Evolutionary conservation across 129 eudicot species (phyloP).

Genomic region (Centrapalus pauciflorus): DNA sequence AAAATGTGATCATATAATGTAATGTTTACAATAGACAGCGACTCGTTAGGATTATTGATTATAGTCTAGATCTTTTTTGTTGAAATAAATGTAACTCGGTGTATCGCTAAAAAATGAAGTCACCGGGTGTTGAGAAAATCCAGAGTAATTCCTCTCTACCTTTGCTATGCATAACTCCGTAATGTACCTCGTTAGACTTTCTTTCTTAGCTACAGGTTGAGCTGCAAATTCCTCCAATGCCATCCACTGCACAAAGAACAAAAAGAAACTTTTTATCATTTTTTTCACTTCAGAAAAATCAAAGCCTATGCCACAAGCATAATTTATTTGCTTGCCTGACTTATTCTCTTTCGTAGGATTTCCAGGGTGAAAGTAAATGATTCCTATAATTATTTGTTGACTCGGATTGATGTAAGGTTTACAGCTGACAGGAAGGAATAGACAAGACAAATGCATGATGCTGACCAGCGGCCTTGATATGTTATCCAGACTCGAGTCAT

Average conservation of each 20-base stretch:
- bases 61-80: slow-evolving; percentile 29
- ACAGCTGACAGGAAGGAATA: background rate
- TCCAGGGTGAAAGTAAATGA: background rate
- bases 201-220: slow-evolving; percentile 40
- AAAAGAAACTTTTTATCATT: background rate
- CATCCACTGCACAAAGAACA: slow-evolving; percentile 57
- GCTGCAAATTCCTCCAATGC: slow-evolving; percentile 61
- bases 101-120: slow-evolving; percentile 31
- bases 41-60: too few relatives aligned
- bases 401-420: background rate
- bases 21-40: too few relatives aligned
- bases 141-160: slow-evolving; percentile 43
- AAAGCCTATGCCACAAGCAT: background rate
- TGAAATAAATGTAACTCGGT: slow-evolving; percentile 41
- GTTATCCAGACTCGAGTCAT: too few relatives aligned
- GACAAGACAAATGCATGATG: background rate
- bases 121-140: slow-evolving; percentile 41
- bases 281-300: background rate
- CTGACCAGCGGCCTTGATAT: background rate
- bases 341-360: background rate
- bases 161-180: slow-evolving; percentile 44
- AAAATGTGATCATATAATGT: too few relatives aligned
- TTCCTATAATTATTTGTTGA: background rate
- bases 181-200: slow-evolving; percentile 33
- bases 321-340: background rate